Percentiles rank a stretch among this genome's conserved stretches.
These are phyloP conservation scores for Colletotrichum eleusines DNA, from an alignment of 2,329 filamentous ascomycete genomes.

Conservation along the genomic window DNA sequence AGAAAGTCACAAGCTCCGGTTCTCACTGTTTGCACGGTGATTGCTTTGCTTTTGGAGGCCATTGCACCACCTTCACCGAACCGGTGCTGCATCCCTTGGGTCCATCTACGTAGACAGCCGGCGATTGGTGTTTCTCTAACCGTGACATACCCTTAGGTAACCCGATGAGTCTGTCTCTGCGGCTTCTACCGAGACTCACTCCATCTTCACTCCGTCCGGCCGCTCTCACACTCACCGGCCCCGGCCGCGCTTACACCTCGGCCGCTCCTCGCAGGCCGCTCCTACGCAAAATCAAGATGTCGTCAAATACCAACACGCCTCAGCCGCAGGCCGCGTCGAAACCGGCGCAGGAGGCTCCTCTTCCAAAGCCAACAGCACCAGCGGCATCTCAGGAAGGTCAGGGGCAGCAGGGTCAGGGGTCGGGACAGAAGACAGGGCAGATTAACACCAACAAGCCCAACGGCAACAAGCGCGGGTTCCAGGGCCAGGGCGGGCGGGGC, in stretches of 20 bases:
- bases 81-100: neutral
- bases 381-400: constrained; percentile 25
- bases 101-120: neutral
- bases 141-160: neutral
- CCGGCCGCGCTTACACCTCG: constrained; percentile 2
- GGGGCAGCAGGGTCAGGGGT: constrained; percentile 24
- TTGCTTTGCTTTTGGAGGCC: neutral
- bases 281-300: constrained; percentile 16
- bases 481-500: constrained; percentile 39
- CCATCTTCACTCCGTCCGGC: constrained; percentile 35
- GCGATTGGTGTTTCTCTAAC: neutral
- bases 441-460: constrained; percentile 29
- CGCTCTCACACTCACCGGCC: constrained; percentile 9
- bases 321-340: constrained; percentile 7
- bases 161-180: constrained; percentile 35
- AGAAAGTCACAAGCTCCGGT: constrained; percentile 29
- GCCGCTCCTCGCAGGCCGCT: neutral
- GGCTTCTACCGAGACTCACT: constrained; percentile 38
- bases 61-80: neutral
- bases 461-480: constrained; percentile 42
- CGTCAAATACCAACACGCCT: constrained; percentile 22
- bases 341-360: constrained; percentile 11
- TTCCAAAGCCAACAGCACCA: constrained; percentile 20
- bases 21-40: neutral
- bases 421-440: constrained; percentile 25